Conservation (phyloP, 2,329 filamentous ascomycete species). For the Xylariaceae sp. region DNA sequence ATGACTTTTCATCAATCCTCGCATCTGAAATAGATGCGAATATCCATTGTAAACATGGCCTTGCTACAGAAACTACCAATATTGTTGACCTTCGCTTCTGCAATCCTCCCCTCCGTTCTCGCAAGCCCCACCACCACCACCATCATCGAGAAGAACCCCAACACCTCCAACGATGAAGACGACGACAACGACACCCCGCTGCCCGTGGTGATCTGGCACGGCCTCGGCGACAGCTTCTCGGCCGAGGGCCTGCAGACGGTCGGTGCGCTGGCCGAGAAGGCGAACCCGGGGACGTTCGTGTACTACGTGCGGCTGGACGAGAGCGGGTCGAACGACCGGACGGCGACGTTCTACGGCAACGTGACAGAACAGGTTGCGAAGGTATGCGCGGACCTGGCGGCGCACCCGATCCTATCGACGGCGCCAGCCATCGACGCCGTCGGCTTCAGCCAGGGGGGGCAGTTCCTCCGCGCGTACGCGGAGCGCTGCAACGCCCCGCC, state of each 20-base stretch:
- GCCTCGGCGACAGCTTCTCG: slow-evolving; percentile 72
- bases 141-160: neutral
- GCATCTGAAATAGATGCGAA: slow-evolving; percentile 4
- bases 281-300: slow-evolving; percentile 82
- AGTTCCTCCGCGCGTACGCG: slow-evolving; percentile 90
- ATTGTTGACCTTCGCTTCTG: slow-evolving; percentile 13
- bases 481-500: slow-evolving; percentile 81
- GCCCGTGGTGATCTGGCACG: slow-evolving; percentile 95
- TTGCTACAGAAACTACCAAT: slow-evolving; percentile 14
- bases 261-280: slow-evolving; percentile 68
- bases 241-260: slow-evolving; percentile 74
- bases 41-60: slow-evolving; percentile 12
- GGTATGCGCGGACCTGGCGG: slow-evolving; percentile 77
- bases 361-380: slow-evolving; percentile 74
- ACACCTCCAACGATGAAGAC: slow-evolving; percentile 30
- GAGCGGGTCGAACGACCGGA: slow-evolving; percentile 69
- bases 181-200: slow-evolving; percentile 67
- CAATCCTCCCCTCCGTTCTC: slow-evolving; percentile 18
- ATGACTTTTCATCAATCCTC: neutral
- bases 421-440: slow-evolving; percentile 86
- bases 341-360: slow-evolving; percentile 89
- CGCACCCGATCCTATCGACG: slow-evolving; percentile 77
- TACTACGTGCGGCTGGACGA: slow-evolving; percentile 76
- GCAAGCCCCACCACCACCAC: slow-evolving; percentile 17
- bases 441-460: slow-evolving; percentile 93